Percentiles rank a stretch among this genome's conserved stretches.
These are phyloP conservation scores for Magnaporthales sp. DNA, from an alignment of 2,329 filamentous ascomycete genomes.

Conservation along the genomic window DNA sequence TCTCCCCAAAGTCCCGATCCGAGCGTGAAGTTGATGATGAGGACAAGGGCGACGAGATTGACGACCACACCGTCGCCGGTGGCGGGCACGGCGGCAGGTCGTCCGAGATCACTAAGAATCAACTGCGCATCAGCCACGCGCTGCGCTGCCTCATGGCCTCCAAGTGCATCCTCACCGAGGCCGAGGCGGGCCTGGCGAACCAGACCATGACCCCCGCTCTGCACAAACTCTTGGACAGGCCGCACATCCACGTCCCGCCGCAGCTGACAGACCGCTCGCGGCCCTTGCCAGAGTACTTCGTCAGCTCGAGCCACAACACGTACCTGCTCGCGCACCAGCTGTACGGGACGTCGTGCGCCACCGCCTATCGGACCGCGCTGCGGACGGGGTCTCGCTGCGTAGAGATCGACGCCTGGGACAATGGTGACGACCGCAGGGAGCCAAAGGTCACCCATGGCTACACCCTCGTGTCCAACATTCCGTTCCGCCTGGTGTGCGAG, in stretches of 20 bases:
- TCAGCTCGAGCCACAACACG: constrained; percentile 67
- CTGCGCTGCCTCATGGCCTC: constrained; percentile 46
- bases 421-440: constrained; percentile 37
- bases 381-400: constrained; percentile 58
- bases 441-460: constrained; percentile 65
- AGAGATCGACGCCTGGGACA: constrained; percentile 67
- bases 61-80: constrained; percentile 42
- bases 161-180: constrained; percentile 38
- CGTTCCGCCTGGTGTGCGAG: constrained; percentile 57
- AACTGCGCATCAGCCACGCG: constrained; percentile 50
- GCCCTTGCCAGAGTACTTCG: constrained; percentile 60
- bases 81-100: constrained; percentile 41
- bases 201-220: constrained; percentile 33
- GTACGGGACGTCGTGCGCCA: constrained; percentile 51
- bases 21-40: constrained; percentile 26
- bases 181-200: constrained; percentile 32
- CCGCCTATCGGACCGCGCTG: constrained; percentile 55
- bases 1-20: not conserved
- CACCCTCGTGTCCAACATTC: constrained; percentile 57
- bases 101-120: constrained; percentile 37
- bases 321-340: constrained; percentile 65
- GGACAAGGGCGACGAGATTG: constrained; percentile 43
- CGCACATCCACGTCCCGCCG: constrained; percentile 47
- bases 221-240: constrained; percentile 41
- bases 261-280: constrained; percentile 47